Conservation (phyloP, 306 rosid genomes). For the Pyrus communis region DNA sequence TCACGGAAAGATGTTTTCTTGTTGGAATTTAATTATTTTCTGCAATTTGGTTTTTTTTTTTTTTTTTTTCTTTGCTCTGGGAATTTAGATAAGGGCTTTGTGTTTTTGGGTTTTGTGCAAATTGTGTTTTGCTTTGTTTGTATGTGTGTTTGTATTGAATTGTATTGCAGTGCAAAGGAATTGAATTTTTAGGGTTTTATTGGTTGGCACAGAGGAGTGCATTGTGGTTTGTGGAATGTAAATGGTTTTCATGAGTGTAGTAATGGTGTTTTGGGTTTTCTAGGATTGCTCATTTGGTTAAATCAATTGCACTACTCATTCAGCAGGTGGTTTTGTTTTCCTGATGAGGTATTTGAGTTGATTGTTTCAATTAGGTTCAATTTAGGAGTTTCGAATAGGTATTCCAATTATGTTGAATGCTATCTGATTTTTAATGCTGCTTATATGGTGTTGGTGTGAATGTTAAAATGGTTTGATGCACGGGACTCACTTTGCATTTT, state of each 20-base stretch:
- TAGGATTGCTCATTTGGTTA: conserved; percentile 35
- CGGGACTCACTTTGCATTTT: neutral
- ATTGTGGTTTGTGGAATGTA: conserved; percentile 44
- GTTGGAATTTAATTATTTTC: neutral
- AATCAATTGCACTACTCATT: neutral
- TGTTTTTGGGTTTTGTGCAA: conserved; percentile 8
- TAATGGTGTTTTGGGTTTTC: conserved; percentile 31
- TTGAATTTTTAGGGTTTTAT: conserved; percentile 47
- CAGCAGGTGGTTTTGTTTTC: conserved; percentile 28
- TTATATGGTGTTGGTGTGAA: neutral
- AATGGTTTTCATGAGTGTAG: conserved; percentile 29
- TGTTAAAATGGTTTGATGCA: neutral
- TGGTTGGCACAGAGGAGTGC: conserved; percentile 33
- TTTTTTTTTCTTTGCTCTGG: neutral
- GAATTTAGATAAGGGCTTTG: conserved; percentile 14
- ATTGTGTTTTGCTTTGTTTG: conserved; percentile 11
- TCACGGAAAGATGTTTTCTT: neutral
- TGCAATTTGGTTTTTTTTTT: neutral
- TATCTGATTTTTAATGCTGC: neutral
- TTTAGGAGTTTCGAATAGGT: neutral
- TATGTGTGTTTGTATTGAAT: conserved; percentile 6
- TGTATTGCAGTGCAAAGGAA: neutral
- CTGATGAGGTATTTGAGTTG: neutral
- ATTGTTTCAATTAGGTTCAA: neutral
- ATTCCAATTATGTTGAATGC: neutral